Evolutionary conservation across 257 asterid genomes (phyloP).

Genomic region (Hygrophila difformis): DNA sequence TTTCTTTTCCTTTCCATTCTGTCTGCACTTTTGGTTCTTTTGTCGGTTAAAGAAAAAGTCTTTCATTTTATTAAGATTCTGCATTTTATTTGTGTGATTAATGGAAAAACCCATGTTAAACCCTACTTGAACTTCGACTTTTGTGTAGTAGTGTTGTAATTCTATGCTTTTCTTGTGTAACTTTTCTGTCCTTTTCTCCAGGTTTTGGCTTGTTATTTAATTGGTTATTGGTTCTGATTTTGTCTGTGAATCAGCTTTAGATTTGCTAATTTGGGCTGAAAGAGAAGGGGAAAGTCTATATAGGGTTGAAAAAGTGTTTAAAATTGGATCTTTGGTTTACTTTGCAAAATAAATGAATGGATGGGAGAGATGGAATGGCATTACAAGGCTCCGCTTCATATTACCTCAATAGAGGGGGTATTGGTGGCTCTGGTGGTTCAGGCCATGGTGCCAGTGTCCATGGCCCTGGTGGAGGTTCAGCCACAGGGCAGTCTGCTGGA

Average conservation of each 20-base stretch:
- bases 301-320: constrained; percentile 1
- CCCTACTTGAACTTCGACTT: constrained; percentile 19
- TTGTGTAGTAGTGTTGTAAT: neutral
- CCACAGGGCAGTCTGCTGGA: constrained; percentile 24
- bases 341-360: constrained; percentile 57
- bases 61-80: too few relatives aligned
- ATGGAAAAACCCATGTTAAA: constrained; percentile 53
- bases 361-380: constrained; percentile 63
- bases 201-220: constrained; percentile 10
- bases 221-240: too few relatives aligned
- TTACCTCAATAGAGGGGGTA: constrained; percentile 57
- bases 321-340: constrained; percentile 14
- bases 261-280: constrained; percentile 19
- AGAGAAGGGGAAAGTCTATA: neutral
- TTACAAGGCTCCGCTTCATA: constrained; percentile 55
- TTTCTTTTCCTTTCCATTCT: constrained; percentile 13
- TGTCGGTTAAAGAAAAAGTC: constrained; percentile 5
- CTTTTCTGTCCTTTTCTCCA: constrained; percentile 10
- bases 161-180: neutral
- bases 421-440: constrained; percentile 35
- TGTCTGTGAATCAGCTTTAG: constrained; percentile 24
- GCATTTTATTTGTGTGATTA: constrained; percentile 14
- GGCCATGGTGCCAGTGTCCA: constrained; percentile 24
- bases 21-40: constrained; percentile 10
- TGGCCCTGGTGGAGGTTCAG: constrained; percentile 24